A percentile compares a stretch with the other conserved stretches of the same genome.
Evolutionary conservation across 441 rosid genomes (phyloP).

Genomic region (Cnidoscolus chayamansa): DNA sequence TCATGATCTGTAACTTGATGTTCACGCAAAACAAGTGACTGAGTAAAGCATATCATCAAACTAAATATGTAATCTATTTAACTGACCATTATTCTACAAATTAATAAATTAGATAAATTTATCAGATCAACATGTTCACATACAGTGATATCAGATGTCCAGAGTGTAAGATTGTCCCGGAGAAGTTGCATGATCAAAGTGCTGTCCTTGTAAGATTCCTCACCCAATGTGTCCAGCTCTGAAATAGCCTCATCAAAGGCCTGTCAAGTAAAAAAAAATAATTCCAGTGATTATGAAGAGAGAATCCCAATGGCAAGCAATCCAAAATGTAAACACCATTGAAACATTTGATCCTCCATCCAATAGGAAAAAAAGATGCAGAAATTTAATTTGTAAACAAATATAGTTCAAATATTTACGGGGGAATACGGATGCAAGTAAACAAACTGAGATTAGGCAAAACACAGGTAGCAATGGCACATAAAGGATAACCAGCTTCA

Average conservation of each 20-base stretch:
- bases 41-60: not conserved
- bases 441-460: not conserved
- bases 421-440: not conserved
- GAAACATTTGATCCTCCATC: not conserved
- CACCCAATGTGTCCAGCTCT: constrained; percentile 88
- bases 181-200: constrained; percentile 96
- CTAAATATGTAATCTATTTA: not conserved
- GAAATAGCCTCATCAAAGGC: constrained; percentile 96
- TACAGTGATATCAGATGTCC: constrained; percentile 91
- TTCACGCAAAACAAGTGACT: not conserved
- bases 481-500: not conserved
- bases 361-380: not conserved
- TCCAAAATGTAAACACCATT: not conserved
- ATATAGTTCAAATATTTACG: not conserved
- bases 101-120: not conserved
- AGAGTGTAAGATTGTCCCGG: constrained; percentile 85
- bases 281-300: not conserved
- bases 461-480: not conserved
- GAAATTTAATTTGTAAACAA: not conserved
- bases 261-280: constrained; percentile 29
- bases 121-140: not conserved
- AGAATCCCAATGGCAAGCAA: not conserved
- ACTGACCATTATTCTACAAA: not conserved
- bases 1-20: not conserved
- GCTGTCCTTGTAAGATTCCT: constrained; percentile 95